These are phyloP conservation scores for Cyberlindnera meyerae DNA, from an alignment of 805 yeast genomes.

Conservation along the genomic window DNA sequence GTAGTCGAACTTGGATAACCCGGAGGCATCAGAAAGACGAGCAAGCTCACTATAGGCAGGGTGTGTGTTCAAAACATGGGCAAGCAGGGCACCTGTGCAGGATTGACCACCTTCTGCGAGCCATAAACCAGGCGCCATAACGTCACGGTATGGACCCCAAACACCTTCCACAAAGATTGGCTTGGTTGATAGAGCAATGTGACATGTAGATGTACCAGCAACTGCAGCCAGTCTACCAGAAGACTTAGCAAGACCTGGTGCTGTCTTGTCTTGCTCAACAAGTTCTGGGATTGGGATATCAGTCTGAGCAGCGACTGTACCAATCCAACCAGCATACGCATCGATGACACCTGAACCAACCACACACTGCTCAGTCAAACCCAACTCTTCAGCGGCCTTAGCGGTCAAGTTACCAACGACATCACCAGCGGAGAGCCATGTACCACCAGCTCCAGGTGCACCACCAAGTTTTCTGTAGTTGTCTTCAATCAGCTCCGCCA, in stretches of 20 bases:
- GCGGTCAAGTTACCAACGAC: slow-evolving; percentile 68
- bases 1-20: slow-evolving; percentile 74
- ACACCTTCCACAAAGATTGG: slow-evolving; percentile 93
- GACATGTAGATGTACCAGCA: slow-evolving; percentile 98
- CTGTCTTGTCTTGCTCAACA: slow-evolving; percentile 44
- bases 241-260: slow-evolving; percentile 49
- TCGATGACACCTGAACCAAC: slow-evolving; percentile 97
- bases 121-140: slow-evolving; percentile 87
- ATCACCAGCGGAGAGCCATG: slow-evolving; percentile 83
- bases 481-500: slow-evolving; percentile 73
- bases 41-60: slow-evolving; percentile 79
- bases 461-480: slow-evolving; percentile 83
- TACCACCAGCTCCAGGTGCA: slow-evolving; percentile 64
- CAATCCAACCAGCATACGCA: slow-evolving; percentile 98
- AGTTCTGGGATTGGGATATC: slow-evolving; percentile 47
- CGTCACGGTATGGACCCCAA: slow-evolving; percentile 98
- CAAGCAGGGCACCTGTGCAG: slow-evolving; percentile 90
- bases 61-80: slow-evolving; percentile 82
- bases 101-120: slow-evolving; percentile 99
- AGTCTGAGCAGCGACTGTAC: slow-evolving; percentile 91
- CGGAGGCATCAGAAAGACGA: slow-evolving; percentile 60
- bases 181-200: slow-evolving; percentile 77
- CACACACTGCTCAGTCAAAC: slow-evolving; percentile 69
- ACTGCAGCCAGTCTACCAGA: slow-evolving; percentile 93
- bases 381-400: slow-evolving; percentile 74